phyloP scores from a whole-genome alignment of 164 flowering plant genomes.

The Santalum album region DNA sequence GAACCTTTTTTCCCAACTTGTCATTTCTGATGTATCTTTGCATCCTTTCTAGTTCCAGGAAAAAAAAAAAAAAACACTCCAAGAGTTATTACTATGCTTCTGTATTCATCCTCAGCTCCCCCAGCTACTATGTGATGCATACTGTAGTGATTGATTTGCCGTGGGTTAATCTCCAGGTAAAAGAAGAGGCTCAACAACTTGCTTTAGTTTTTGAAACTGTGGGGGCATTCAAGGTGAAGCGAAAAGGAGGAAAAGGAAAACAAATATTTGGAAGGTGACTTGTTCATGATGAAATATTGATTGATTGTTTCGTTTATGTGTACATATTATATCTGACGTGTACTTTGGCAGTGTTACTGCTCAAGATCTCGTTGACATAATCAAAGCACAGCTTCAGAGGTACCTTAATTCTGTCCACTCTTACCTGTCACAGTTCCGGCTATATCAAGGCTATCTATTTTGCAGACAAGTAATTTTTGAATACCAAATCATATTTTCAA shows the following conservation, averaged over 20 bases:
- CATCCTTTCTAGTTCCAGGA: too few species aligned
- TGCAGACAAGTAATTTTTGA: too few species aligned
- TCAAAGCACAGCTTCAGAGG: conserved; percentile 94
- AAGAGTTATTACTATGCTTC: too few species aligned
- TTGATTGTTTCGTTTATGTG: background rate
- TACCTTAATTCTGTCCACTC: too few species aligned
- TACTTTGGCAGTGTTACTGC: conserved; percentile 63
- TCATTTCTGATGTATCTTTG: too few species aligned
- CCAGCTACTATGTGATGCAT: background rate
- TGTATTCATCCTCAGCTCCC: background rate
- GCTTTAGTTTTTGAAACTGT: conserved; percentile 81
- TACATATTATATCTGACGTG: conserved; percentile 7
- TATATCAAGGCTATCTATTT: too few species aligned
- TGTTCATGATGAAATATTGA: background rate
- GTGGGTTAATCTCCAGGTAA: conserved; percentile 38
- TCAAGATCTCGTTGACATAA: conserved; percentile 92
- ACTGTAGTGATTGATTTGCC: background rate
- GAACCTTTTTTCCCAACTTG: too few species aligned
- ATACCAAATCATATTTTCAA: too few species aligned
- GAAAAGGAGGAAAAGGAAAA: conserved; percentile 90
- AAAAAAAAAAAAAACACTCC: too few species aligned
- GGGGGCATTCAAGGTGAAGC: conserved; percentile 91
- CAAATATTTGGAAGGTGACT: conserved; percentile 85
- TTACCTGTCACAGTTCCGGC: too few species aligned
- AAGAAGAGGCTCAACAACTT: conserved; percentile 91